Evolutionary conservation across 345 rosid species (phyloP), one percentile per base, ranked within the genome.

Genomic region (Eutrema japonicum): DNA sequence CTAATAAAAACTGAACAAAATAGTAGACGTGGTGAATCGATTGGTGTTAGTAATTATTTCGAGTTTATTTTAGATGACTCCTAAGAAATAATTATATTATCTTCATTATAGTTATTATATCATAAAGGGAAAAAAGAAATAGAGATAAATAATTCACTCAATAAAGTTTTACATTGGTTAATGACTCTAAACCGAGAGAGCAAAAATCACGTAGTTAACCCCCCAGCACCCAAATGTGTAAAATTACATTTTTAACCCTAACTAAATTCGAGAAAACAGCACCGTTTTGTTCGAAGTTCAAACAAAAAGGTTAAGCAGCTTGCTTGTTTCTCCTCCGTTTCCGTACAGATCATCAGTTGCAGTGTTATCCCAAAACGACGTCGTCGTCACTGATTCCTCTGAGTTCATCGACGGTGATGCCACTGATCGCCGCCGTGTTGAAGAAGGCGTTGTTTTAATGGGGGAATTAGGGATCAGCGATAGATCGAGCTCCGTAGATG

Each of bases 391-490:
- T 2, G 97, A 94, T 58, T 84, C 97, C 83, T 89, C 96, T 3
- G 96, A 94, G 76, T 87, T 91, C 97, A 89, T 86, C 13, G 97
- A 93, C 54, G 93, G 93, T 22, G 91, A 82, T 32, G 58, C 83
- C 35, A 32, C 5, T 2, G 88, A 84, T 55, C 96, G 78, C 52
- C 84, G 71, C 40, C 71, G 66, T 7, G 50, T 38, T 1, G 59
- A 48, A 69, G 70, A 45, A 30, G 75, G 53, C 3, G 33, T 42
- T 13, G 41, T n/a, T 5, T 68, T 54, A 29, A 8, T 16, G 0
- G 73, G 53, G 0, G 71, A 66, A n/a, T 22, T 76, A 35, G 95
- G 85, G 8, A 81, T 81, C 26, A 94, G 68, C 45, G 91, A 67
- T 43, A 94, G 90, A 78, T 87, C 90, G 35, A 94, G 87, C 83